Evolutionary conservation across 2,329 filamentous ascomycete genomes (phyloP).

Genomic region (Dothistroma septosporum): DNA sequence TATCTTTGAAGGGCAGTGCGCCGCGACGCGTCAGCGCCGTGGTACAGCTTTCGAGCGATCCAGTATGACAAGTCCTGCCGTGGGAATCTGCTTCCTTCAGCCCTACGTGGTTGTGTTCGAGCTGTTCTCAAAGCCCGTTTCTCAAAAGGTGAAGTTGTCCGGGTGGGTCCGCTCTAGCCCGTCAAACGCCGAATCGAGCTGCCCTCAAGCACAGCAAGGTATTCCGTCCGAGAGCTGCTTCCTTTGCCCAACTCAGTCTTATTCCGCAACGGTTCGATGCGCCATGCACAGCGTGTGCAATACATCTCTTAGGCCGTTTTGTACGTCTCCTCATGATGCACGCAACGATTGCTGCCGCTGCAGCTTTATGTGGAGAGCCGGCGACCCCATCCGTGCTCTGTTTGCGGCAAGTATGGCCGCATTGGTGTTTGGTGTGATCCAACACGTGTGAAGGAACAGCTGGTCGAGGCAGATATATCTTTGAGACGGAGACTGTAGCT

Average conservation of each 20-base stretch:
- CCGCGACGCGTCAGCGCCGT: too few species aligned
- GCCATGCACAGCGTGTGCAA: neutral
- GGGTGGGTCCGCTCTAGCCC: neutral
- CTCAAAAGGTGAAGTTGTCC: neutral
- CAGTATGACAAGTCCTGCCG: neutral
- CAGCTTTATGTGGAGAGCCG: neutral
- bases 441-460: neutral
- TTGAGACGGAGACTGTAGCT: neutral
- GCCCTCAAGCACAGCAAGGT: neutral
- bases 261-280: neutral
- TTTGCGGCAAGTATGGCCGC: constrained; percentile 10
- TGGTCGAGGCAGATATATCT: constrained; percentile 1
- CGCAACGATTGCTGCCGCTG: neutral
- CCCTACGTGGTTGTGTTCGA: neutral
- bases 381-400: constrained; percentile 9
- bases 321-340: neutral
- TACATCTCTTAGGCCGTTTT: neutral
- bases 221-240: neutral
- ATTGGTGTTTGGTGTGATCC: neutral
- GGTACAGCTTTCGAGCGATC: neutral
- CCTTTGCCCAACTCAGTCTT: neutral
- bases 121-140: neutral
- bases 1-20: too few species aligned
- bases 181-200: neutral
- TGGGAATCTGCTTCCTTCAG: neutral